Evolutionary conservation across 139 green algal genomes (phyloP), one percentile per base, ranked within the genome.

Genomic region (Micromonas commoda): DNA sequence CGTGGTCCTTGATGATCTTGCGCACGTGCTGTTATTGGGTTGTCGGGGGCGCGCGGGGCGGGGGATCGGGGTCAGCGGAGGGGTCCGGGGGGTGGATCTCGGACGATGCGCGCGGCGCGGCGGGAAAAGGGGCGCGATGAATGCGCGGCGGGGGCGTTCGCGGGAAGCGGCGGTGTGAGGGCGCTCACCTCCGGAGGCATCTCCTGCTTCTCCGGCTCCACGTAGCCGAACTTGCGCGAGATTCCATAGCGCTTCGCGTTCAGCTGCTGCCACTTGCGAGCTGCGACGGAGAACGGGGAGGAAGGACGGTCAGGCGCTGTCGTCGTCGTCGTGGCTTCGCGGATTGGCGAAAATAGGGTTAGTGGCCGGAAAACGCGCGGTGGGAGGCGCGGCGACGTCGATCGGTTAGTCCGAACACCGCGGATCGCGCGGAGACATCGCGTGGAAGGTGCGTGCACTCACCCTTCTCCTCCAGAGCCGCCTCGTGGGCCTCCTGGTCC

Each of bases 1-100:
- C 96, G 82, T 99, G 96, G 75, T 99, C 96, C 83, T 92, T 84
- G 45, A 85, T 77, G 84, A 98, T 96, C 83, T 99, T 98, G 54
- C 96, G 89, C 28, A 98, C 93, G 78, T 98, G 94, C 89, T 57
- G 45, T 57, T 57, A 16, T 9, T 57, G 9, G 45, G 45, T 57
- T 9, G 16, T 23, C 9, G 16, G 45, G 16, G 45, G 45, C 9
- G 9, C 9, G 45, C 9, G 45, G 9, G 45, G 45, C 9, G 45
- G 9, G 45, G 45, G 45, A 16, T 57, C 9, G 45, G 45, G 45
- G 9, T 57, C 9, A 16, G 16, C 16, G 9, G 16, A 23, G 9
- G 45, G 45, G 45, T 57, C n/a, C n/a, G n/a, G n/a, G n/a, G n/a
- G n/a, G n/a, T n/a, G n/a, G n/a, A n/a, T n/a, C n/a, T n/a, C n/a